These are phyloP conservation scores for Eimeria tenella DNA, from an alignment of 169 alveolate species.

Conservation along the genomic window DNA sequence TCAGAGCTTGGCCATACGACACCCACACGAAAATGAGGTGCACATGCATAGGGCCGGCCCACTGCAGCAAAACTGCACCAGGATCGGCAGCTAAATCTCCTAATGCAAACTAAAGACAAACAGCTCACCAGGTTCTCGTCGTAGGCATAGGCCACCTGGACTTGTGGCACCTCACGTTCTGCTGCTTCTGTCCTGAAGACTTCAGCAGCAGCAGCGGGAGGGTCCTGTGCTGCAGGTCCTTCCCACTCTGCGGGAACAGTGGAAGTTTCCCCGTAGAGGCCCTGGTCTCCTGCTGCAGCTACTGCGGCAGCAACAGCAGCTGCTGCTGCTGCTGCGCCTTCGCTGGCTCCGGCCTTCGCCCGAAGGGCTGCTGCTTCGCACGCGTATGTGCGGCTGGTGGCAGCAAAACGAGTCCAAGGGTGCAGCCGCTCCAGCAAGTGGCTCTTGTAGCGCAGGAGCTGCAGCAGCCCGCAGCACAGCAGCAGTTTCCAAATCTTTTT, in stretches of 20 bases:
- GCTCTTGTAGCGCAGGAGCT: conserved; percentile 74
- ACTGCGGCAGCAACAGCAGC: conserved; percentile 43
- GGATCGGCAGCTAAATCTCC: not conserved
- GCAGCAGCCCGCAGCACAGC: conserved; percentile 24
- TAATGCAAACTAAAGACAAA: not conserved
- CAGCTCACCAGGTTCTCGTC: conserved; percentile 68
- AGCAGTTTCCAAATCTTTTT: not conserved
- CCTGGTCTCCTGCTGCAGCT: conserved; percentile 49
- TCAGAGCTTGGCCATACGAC: too few species aligned
- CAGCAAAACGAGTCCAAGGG: conserved; percentile 79
- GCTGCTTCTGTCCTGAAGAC: conserved; percentile 74
- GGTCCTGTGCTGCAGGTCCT: conserved; percentile 58
- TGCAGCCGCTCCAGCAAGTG: conserved; percentile 74
- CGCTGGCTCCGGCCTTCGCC: conserved; percentile 10
- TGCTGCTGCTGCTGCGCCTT: conserved; percentile 45
- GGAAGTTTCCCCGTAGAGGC: conserved; percentile 42
- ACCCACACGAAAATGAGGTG: too few species aligned
- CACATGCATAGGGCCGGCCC: too few species aligned
- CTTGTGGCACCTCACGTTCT: conserved; percentile 55
- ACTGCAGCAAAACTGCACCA: not conserved
- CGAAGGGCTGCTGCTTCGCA: conserved; percentile 40
- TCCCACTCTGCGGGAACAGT: conserved; percentile 74
- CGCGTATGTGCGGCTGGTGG: conserved; percentile 66
- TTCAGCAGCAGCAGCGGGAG: conserved; percentile 63
- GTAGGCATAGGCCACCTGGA: conserved; percentile 65